Conservation (phyloP, 2,329 filamentous ascomycete species). For the Aspergillus pseudotamarii region DNA sequence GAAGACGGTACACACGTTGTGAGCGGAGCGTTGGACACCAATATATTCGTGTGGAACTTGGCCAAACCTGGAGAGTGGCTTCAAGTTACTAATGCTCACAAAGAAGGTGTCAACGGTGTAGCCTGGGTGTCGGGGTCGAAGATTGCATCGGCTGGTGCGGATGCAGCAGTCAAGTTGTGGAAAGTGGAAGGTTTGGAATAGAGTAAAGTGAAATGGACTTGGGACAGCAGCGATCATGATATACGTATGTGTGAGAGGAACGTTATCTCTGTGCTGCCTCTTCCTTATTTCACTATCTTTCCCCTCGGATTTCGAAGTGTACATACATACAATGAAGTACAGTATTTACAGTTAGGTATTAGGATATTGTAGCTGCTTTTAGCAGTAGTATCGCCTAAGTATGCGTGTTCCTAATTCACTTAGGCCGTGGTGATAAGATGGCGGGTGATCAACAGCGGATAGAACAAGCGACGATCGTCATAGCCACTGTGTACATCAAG, state of each 20-base stretch:
- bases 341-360: too few species aligned
- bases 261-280: neutral
- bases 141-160: conserved; percentile 79
- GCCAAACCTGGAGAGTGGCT: conserved; percentile 79
- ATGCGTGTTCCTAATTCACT: neutral
- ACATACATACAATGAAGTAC: too few species aligned
- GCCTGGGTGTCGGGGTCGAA: conserved; percentile 71
- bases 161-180: conserved; percentile 93
- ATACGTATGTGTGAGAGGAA: neutral
- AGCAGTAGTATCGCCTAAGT: too few species aligned
- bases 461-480: neutral
- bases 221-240: neutral
- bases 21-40: conserved; percentile 86
- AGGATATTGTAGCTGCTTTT: too few species aligned
- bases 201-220: conserved; percentile 3
- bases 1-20: conserved; percentile 73
- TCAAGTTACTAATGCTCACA: conserved; percentile 86
- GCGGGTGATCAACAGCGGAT: conserved; percentile 1
- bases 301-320: too few species aligned
- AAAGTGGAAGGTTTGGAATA: conserved; percentile 58
- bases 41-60: conserved; percentile 90
- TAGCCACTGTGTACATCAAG: neutral
- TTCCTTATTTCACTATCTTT: neutral
- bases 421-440: neutral
- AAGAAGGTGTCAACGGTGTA: conserved; percentile 90